A percentile compares a stretch with the other conserved stretches of the same genome.
These are phyloP conservation scores for Hymenoscyphus repandus DNA, from an alignment of 2,329 filamentous ascomycete species.

Conservation along the genomic window DNA sequence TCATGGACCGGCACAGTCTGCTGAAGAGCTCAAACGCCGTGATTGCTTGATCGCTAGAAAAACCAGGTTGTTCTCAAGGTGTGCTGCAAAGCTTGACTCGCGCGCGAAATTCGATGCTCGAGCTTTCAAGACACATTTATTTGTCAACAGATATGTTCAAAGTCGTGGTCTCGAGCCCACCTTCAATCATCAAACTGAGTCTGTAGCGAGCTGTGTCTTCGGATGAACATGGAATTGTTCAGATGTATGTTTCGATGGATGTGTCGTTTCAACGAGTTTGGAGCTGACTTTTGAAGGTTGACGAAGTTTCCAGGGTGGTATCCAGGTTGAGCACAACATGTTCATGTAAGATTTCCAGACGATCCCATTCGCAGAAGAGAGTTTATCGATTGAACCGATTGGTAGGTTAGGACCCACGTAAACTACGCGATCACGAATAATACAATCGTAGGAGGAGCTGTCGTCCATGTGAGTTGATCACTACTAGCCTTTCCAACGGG, in stretches of 20 bases:
- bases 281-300: constrained; percentile 37
- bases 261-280: constrained; percentile 37
- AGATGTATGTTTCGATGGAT: constrained; percentile 34
- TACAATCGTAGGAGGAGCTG: background rate
- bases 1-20: background rate
- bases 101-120: background rate
- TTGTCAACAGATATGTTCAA: constrained; percentile 1
- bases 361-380: constrained; percentile 31
- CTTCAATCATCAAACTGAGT: background rate
- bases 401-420: background rate
- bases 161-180: constrained; percentile 2
- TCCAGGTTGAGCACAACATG: constrained; percentile 40
- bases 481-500: background rate
- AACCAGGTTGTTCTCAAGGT: background rate
- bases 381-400: constrained; percentile 40
- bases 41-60: background rate
- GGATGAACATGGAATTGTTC: constrained; percentile 14
- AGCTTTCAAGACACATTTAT: background rate
- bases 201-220: background rate
- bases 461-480: background rate
- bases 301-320: constrained; percentile 40
- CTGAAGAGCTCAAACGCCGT: background rate
- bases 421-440: background rate
- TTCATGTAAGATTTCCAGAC: constrained; percentile 36
- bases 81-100: background rate